Evolutionary conservation across 495 filamentous ascomycete genomes (phyloP), one percentile per base, ranked within the genome.

Genomic region (Eremomyces bilateralis): DNA sequence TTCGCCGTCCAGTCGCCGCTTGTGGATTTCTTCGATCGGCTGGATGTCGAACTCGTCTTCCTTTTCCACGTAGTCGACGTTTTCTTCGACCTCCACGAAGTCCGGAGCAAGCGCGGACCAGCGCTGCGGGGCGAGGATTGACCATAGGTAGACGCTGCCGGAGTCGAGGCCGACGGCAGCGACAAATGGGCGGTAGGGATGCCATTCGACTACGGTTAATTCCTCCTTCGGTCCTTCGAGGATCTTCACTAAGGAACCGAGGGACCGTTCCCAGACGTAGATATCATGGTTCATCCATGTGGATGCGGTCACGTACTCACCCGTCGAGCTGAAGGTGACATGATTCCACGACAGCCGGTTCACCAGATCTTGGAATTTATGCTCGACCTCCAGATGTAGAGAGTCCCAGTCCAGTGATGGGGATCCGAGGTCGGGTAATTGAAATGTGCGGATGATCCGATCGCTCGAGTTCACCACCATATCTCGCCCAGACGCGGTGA

Each of bases 21-120:
- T 90, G 45, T 90, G 79, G 13, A 94, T 76, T 52, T 95, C 88
- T 49, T 92, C 84, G 17, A 83, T 76, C 0, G 84, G 84, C 45
- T 94, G 85, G 37, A 95, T 85, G 48, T 99, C 88, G 43, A 95
- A 99, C 46, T 99, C 88, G 47, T 95, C 90, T 57, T 95, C 88
- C 19, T 68, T 66, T 51, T 99, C 88, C 24, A 85, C 65, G 48
- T 95, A 95, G 54, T 93, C 83, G 8, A 92, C 80, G 39, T 95
- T 95, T 53, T 95, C 90, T 57, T 99, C 88, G 6, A 99, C 80
- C 53, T 99, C 88, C 21, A 67, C 80, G 50, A 99, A 99, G 53
- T 99, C 88, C 0, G 88, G 88, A 4, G 88, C 88, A 5, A 99
- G 67, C 0, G 88, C 85, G 20, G 82, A 91, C 88, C 88, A 99